Evolutionary conservation across 1,284 basidiomycete genomes (phyloP).

Genomic region (Marasmius fiardii): DNA sequence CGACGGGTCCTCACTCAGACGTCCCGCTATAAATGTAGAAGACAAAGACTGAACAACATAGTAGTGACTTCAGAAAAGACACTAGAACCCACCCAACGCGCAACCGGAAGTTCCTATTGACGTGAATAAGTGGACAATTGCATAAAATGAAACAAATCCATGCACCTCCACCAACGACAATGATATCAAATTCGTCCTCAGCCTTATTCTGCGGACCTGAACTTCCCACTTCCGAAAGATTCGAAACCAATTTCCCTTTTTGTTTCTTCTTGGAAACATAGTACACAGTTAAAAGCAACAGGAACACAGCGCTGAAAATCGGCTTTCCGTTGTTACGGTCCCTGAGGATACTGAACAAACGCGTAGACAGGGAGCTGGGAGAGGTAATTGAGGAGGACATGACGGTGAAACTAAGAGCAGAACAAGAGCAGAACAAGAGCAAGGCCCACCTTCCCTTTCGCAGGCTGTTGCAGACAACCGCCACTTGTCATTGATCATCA

Average conservation of each 20-base stretch:
- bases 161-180: conserved; percentile 63
- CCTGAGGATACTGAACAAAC: not conserved
- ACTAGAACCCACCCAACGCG: conserved; percentile 33
- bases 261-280: not conserved
- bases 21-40: conserved; percentile 51
- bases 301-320: not conserved
- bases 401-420: not conserved
- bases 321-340: not conserved
- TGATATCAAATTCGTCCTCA: conserved; percentile 51
- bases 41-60: no score
- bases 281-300: not conserved
- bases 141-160: not conserved
- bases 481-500: no score
- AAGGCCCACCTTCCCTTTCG: no score
- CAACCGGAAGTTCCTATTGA: conserved; percentile 65
- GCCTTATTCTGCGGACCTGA: not conserved
- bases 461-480: no score
- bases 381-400: not conserved
- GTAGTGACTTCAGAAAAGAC: not conserved
- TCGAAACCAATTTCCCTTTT: not conserved
- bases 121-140: not conserved
- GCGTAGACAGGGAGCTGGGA: not conserved
- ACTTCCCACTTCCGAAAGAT: conserved; percentile 9
- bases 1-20: conserved; percentile 57
- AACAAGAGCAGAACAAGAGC: no score